A percentile compares a stretch with the other conserved stretches of the same genome.
phyloP scores from a whole-genome alignment of 1,139 yeast genomes.

The Debaryomyces subglobosus region DNA sequence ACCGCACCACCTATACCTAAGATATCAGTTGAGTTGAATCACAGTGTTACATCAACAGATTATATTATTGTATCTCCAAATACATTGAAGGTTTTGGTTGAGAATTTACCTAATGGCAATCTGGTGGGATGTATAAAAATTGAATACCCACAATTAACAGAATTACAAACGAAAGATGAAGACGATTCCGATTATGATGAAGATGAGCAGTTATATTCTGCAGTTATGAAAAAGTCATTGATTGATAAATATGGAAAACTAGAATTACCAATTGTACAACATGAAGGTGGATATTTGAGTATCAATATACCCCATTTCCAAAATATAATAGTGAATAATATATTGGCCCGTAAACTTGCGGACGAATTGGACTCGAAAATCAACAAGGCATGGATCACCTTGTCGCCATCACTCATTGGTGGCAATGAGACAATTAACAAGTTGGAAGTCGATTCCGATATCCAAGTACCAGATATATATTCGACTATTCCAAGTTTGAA shows the following conservation, averaged over 20 bases:
- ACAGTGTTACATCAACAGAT: slow-evolving; percentile 12
- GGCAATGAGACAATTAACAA: slow-evolving; percentile 32
- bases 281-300: slow-evolving; percentile 15
- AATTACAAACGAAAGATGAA: slow-evolving; percentile 14
- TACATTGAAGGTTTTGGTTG: slow-evolving; percentile 28
- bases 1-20: slow-evolving; percentile 20
- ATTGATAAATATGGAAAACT: slow-evolving; percentile 25
- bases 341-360: slow-evolving; percentile 29
- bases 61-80: slow-evolving; percentile 31
- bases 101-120: slow-evolving; percentile 19
- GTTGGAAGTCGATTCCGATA: slow-evolving; percentile 26
- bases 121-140: slow-evolving; percentile 27
- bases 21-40: slow-evolving; percentile 15
- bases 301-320: slow-evolving; percentile 38
- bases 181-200: slow-evolving; percentile 49
- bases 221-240: slow-evolving; percentile 27
- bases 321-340: slow-evolving; percentile 34
- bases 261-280: slow-evolving; percentile 28
- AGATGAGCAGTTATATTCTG: slow-evolving; percentile 55
- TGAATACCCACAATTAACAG: slow-evolving; percentile 23
- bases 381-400: slow-evolving; percentile 29
- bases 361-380: slow-evolving; percentile 14
- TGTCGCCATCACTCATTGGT: slow-evolving; percentile 41
- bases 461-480: slow-evolving; percentile 13
- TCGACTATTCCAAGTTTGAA: slow-evolving; percentile 35